These are phyloP conservation scores for Talaromyces proteolyticus DNA, from an alignment of 495 filamentous ascomycete species.

Conservation along the genomic window DNA sequence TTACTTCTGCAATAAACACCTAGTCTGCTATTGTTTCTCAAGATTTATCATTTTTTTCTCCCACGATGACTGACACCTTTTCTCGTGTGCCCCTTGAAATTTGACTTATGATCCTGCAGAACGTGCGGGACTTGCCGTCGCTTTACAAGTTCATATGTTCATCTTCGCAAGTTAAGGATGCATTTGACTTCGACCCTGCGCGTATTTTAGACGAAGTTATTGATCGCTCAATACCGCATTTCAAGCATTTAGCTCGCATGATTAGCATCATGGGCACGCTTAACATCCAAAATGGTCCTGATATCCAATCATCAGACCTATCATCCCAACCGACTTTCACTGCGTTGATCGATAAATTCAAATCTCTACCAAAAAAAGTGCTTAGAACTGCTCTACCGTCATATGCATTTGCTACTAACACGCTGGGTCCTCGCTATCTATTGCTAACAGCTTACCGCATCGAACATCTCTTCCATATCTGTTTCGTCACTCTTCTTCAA, in stretches of 20 bases:
- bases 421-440: not conserved
- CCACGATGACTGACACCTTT: not conserved
- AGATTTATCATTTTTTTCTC: not conserved
- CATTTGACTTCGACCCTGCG: not conserved
- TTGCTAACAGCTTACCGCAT: not conserved
- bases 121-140: not conserved
- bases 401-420: not conserved
- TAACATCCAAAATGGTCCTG: not conserved
- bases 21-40: not conserved
- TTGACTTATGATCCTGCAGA: not conserved
- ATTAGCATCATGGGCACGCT: not conserved
- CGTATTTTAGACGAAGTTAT: not conserved
- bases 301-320: not conserved
- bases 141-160: not conserved
- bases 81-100: constrained; percentile 1
- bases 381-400: not conserved
- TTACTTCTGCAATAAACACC: not conserved
- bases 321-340: not conserved
- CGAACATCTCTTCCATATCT: not conserved
- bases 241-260: constrained; percentile 1
- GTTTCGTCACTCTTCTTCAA: not conserved
- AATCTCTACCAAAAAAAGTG: not conserved
- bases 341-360: not conserved
- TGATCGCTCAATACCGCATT: constrained; percentile 1
- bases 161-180: not conserved